Conservation (phyloP, 1,284 basidiomycete species). For the Psilocybe mexicana region DNA sequence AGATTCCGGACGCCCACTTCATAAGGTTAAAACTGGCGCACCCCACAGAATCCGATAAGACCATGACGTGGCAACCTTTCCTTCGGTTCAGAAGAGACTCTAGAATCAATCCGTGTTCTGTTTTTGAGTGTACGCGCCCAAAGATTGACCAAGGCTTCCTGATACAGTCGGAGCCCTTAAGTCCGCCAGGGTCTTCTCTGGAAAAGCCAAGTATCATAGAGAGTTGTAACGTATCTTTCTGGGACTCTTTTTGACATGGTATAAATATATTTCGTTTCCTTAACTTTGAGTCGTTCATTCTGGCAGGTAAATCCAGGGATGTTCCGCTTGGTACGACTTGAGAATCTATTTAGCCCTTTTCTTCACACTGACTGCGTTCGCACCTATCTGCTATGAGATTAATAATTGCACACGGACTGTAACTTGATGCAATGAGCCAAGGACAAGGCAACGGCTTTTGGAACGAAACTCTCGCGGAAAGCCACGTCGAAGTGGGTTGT, state of each 20-base stretch:
- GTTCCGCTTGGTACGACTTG: constrained; percentile 8
- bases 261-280: background rate
- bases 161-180: constrained; percentile 7
- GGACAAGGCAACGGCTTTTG: constrained; percentile 9
- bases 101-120: background rate
- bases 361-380: constrained; percentile 9
- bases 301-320: constrained; percentile 14
- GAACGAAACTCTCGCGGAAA: constrained; percentile 11
- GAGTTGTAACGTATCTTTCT: background rate
- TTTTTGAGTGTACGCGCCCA: background rate
- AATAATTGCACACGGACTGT: constrained; percentile 13
- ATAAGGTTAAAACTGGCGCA: background rate
- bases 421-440: constrained; percentile 2
- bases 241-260: constrained; percentile 7
- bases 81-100: background rate
- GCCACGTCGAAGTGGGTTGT: constrained; percentile 14
- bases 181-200: constrained; percentile 1
- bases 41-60: background rate
- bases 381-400: constrained; percentile 6
- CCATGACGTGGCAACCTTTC: background rate
- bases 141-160: constrained; percentile 12
- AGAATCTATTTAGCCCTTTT: constrained; percentile 8
- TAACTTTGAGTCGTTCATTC: background rate
- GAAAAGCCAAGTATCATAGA: background rate
- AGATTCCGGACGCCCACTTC: no score